Evolutionary conservation across 176 grass and related monocot species (phyloP).

Genomic region (Avena insularis): DNA sequence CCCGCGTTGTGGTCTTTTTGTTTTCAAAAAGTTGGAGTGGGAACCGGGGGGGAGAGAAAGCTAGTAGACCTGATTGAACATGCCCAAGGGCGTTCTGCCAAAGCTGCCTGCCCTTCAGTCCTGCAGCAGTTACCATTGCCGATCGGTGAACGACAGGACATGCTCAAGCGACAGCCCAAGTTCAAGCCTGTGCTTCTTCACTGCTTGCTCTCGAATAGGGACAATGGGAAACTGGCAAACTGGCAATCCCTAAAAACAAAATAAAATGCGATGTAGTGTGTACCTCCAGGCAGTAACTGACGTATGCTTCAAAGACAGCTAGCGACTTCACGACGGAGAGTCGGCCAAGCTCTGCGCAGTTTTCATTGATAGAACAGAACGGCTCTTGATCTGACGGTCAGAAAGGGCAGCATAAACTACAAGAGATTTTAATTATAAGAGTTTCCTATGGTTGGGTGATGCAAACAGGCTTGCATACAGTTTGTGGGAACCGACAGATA

Average conservation of each 20-base stretch:
- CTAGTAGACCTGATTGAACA: constrained; percentile 33
- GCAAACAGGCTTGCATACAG: not conserved
- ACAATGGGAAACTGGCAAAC: not conserved
- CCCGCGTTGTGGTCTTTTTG: constrained; percentile 25
- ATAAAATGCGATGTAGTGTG: not conserved
- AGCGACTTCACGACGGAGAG: constrained; percentile 21
- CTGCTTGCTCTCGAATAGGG: not conserved
- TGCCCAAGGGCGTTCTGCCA: constrained; percentile 13
- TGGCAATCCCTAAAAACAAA: constrained; percentile 6
- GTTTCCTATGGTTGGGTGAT: not conserved
- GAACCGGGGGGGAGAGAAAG: not conserved
- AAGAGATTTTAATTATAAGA: not conserved
- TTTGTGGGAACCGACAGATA: constrained; percentile 21
- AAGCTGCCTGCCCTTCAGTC: constrained; percentile 37
- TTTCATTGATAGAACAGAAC: not conserved
- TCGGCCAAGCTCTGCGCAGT: not conserved
- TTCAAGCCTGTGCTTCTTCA: not conserved
- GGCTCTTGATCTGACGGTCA: constrained; percentile 32
- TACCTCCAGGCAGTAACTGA: constrained; percentile 31
- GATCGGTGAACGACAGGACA: not conserved
- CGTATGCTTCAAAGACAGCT: not conserved
- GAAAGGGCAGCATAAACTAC: constrained; percentile 17
- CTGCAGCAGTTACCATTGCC: not conserved
- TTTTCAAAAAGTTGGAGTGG: constrained; percentile 22
- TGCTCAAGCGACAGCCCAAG: not conserved